Conservation (phyloP, 208 protist species). For the Acanthamoeba sp. region DNA sequence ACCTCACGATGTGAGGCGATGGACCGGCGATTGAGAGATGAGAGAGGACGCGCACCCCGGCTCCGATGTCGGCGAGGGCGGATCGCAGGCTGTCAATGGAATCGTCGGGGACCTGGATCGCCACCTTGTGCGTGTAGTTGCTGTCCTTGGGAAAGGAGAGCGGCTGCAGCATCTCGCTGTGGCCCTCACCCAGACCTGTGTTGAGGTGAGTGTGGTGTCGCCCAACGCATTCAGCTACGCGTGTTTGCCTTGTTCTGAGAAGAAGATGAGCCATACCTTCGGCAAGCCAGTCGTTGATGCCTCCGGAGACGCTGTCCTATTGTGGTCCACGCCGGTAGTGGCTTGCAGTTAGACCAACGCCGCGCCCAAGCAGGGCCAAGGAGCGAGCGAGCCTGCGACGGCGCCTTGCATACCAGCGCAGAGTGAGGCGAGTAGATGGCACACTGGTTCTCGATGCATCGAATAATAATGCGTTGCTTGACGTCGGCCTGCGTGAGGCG, state of each 20-base stretch:
- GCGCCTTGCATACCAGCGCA: constrained; percentile 11
- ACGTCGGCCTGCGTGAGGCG: constrained; percentile 60
- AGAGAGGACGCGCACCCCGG: not conserved
- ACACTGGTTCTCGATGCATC: constrained; percentile 77
- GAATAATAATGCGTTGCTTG: constrained; percentile 79
- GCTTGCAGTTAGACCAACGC: too few species aligned
- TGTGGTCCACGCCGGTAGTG: too few species aligned
- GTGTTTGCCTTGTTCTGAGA: too few species aligned
- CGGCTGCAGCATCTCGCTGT: constrained; percentile 28
- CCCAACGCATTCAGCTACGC: too few species aligned
- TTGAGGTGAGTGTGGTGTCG: too few species aligned
- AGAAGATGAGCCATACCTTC: not conserved
- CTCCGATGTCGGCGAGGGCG: not conserved
- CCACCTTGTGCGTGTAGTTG: constrained; percentile 26
- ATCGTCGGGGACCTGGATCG: not conserved
- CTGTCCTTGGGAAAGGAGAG: constrained; percentile 7
- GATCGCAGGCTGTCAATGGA: not conserved
- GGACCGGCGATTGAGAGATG: not conserved
- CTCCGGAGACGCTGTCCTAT: constrained; percentile 72
- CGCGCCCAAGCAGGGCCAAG: not conserved
- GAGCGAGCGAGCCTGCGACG: not conserved
- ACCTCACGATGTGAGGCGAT: not conserved
- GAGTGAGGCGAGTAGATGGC: constrained; percentile 82
- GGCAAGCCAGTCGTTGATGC: constrained; percentile 82
- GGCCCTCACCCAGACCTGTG: not conserved